phyloP scores from a whole-genome alignment of 2,329 filamentous ascomycete species.

The Phialophora verrucosa region DNA sequence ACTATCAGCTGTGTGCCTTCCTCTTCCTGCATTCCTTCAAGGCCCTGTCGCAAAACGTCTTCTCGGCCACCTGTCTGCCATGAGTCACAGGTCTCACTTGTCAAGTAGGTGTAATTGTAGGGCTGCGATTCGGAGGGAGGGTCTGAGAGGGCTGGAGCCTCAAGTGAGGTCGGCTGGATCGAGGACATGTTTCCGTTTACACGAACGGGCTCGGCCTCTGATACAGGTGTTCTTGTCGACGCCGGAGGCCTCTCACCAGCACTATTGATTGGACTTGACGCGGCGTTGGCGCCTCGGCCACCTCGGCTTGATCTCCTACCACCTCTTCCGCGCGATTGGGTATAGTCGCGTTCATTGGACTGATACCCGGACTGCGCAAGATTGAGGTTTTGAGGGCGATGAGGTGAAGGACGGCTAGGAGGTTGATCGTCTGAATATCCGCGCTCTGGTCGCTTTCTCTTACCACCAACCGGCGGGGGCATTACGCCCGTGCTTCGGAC shows the following conservation, averaged over 20 bases:
- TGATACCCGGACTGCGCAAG: constrained; percentile 59
- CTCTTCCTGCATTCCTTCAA: constrained; percentile 67
- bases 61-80: constrained; percentile 74
- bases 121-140: constrained; percentile 41
- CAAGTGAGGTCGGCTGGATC: constrained; percentile 39
- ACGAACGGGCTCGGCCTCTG: constrained; percentile 42
- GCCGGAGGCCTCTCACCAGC: constrained; percentile 14
- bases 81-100: constrained; percentile 67
- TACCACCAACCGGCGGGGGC: constrained; percentile 57
- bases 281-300: constrained; percentile 24
- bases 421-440: constrained; percentile 51
- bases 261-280: constrained; percentile 26
- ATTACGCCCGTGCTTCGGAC: constrained; percentile 45
- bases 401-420: constrained; percentile 52
- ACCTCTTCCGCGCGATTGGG: constrained; percentile 40
- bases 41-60: constrained; percentile 67
- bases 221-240: constrained; percentile 32
- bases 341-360: constrained; percentile 38
- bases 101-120: constrained; percentile 78
- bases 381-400: constrained; percentile 54
- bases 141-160: constrained; percentile 34
- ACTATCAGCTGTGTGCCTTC: constrained; percentile 71
- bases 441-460: constrained; percentile 61
- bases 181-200: constrained; percentile 42
- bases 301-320: constrained; percentile 38